Percentiles rank a stretch among this genome's conserved stretches.
phyloP scores from a whole-genome alignment of 306 rosid species.

The Medicago ruthenica region DNA sequence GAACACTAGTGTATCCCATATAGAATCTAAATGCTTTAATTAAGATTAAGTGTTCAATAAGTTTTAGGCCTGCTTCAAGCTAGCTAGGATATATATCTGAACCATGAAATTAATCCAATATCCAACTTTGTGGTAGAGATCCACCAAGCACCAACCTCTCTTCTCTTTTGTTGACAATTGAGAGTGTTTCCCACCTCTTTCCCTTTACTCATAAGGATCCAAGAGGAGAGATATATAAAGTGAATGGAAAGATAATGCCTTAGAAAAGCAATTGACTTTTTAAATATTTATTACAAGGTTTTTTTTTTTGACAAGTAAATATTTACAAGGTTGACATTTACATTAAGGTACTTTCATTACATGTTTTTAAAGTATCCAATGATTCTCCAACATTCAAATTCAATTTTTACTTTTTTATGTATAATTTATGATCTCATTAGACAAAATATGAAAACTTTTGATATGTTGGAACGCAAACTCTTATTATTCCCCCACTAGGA shows the following conservation, averaged over 20 bases:
- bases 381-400: conserved; percentile 51
- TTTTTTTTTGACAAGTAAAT: too few species aligned
- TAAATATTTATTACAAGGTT: conserved; percentile 54
- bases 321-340: conserved; percentile 84
- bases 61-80: conserved; percentile 50
- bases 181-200: conserved; percentile 90
- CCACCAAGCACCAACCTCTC: conserved; percentile 64
- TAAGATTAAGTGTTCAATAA: conserved; percentile 54
- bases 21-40: conserved; percentile 56
- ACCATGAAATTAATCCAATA: conserved; percentile 28
- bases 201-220: conserved; percentile 88
- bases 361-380: conserved; percentile 79
- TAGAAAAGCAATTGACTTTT: conserved; percentile 72
- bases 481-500: too few species aligned
- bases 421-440: too few species aligned
- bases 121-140: conserved; percentile 51
- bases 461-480: too few species aligned
- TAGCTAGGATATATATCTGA: conserved; percentile 44
- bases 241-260: conserved; percentile 37
- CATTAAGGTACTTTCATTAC: conserved; percentile 26
- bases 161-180: conserved; percentile 58
- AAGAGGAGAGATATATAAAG: conserved; percentile 39
- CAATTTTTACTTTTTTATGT: background rate
- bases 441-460: too few species aligned
- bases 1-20: conserved; percentile 44